A percentile compares a stretch with the other conserved stretches of the same genome.
Conservation (phyloP, 768 basidiomycete species). For the Boletellus sp. region DNA sequence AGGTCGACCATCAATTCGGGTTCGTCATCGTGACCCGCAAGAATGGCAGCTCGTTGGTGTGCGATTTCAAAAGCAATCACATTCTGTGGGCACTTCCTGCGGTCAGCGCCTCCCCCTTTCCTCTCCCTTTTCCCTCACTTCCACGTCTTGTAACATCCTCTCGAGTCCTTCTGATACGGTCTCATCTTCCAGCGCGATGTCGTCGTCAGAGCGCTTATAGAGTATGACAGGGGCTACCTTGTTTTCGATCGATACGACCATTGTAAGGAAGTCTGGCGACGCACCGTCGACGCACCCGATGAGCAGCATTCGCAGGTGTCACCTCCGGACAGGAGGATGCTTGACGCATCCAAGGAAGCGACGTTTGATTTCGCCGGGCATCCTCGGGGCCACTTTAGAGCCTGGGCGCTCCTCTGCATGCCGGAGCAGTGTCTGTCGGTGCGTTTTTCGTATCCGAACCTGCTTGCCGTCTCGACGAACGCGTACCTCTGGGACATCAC, state of each 20-base stretch:
- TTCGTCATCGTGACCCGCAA: conserved; percentile 56
- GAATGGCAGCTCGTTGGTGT: conserved; percentile 55
- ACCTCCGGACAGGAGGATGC: conserved; percentile 31
- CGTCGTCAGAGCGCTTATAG: conserved; percentile 54
- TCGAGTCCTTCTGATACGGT: neutral
- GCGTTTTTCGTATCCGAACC: conserved; percentile 63
- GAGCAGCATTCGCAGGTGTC: conserved; percentile 21
- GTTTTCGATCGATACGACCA: conserved; percentile 60
- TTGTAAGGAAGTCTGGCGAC: conserved; percentile 71
- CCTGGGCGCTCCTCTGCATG: conserved; percentile 55
- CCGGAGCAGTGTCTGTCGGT: conserved; percentile 48
- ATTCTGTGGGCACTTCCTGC: conserved; percentile 58
- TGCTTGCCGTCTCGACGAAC: conserved; percentile 46
- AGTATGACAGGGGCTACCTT: conserved; percentile 69
- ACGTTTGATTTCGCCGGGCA: conserved; percentile 6
- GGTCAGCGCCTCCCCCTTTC: too few species aligned
- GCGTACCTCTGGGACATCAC: conserved; percentile 65
- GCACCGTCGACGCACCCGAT: conserved; percentile 31
- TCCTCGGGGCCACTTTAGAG: conserved; percentile 50
- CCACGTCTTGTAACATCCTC: neutral
- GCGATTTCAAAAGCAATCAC: conserved; percentile 45
- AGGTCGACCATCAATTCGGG: conserved; percentile 62
- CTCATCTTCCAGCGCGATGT: conserved; percentile 6
- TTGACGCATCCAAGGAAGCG: conserved; percentile 18
- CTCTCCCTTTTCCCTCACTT: conserved; percentile 22